These are phyloP conservation scores for Colletotrichum lentis DNA, from an alignment of 2,329 filamentous ascomycete genomes.

Conservation along the genomic window DNA sequence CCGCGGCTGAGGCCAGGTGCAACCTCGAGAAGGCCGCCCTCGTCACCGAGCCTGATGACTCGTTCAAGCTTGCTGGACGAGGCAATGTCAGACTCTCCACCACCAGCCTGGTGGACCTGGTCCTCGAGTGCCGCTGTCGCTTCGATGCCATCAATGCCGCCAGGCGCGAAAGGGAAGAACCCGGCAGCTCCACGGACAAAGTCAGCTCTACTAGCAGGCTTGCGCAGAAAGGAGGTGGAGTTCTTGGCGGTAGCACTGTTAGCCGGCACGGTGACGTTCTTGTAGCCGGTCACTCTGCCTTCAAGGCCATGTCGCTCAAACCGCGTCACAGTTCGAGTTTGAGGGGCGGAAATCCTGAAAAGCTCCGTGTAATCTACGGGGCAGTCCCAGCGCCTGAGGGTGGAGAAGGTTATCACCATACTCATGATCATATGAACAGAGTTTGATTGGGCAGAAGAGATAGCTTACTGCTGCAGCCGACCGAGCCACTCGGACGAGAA, in stretches of 20 bases:
- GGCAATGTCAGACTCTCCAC: slow-evolving; percentile 53
- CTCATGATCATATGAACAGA: background rate
- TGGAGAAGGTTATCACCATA: background rate
- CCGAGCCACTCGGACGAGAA: slow-evolving; percentile 91
- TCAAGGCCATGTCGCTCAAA: slow-evolving; percentile 92
- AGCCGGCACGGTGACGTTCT: slow-evolving; percentile 90
- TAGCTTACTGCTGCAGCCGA: slow-evolving; percentile 75
- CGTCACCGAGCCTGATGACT: slow-evolving; percentile 81
- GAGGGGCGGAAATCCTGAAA: slow-evolving; percentile 87
- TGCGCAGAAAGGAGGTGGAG: slow-evolving; percentile 86
- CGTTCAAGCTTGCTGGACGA: slow-evolving; percentile 72
- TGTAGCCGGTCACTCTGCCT: slow-evolving; percentile 91
- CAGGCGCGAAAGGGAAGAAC: slow-evolving; percentile 93
- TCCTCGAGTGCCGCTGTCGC: slow-evolving; percentile 86
- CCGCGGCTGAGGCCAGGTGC: slow-evolving; percentile 85
- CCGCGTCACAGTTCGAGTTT: slow-evolving; percentile 92
- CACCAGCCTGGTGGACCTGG: slow-evolving; percentile 63
- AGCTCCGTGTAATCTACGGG: slow-evolving; percentile 82
- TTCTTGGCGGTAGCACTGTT: slow-evolving; percentile 93
- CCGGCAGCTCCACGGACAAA: slow-evolving; percentile 93
- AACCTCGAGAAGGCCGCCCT: slow-evolving; percentile 80
- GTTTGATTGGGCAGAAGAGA: background rate
- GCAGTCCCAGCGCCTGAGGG: slow-evolving; percentile 73
- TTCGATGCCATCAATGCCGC: slow-evolving; percentile 86
- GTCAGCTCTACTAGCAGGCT: slow-evolving; percentile 85